Evolutionary conservation across 305 asterid genomes (phyloP).

Genomic region (Fraxinus xanthoxyloides): DNA sequence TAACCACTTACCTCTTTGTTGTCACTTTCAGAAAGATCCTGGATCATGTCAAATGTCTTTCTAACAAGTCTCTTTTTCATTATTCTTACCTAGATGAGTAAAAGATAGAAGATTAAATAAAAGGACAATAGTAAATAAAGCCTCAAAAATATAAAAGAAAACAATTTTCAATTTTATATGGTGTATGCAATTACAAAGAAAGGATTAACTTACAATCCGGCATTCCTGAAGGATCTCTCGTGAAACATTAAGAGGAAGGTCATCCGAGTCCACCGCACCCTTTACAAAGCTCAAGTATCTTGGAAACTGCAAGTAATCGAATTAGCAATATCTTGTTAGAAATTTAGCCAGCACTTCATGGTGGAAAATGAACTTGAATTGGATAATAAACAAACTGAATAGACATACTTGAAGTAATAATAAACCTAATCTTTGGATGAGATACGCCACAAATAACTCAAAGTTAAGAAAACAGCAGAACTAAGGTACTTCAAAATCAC

Average conservation of each 20-base stretch:
- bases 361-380: not conserved
- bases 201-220: slow-evolving; percentile 66
- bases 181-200: not conserved
- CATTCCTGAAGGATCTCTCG: slow-evolving; percentile 98
- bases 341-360: not conserved
- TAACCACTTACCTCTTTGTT: slow-evolving; percentile 64
- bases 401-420: not conserved
- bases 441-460: not conserved
- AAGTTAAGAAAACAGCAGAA: not conserved
- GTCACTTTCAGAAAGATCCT: slow-evolving; percentile 89
- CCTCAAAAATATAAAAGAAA: not conserved
- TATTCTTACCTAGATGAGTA: slow-evolving; percentile 70
- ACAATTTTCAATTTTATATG: not conserved
- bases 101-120: not conserved
- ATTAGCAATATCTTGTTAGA: slow-evolving; percentile 5
- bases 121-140: not conserved
- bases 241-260: slow-evolving; percentile 95
- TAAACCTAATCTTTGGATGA: not conserved
- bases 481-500: not conserved
- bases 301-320: slow-evolving; percentile 65
- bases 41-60: slow-evolving; percentile 98
- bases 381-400: not conserved
- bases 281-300: slow-evolving; percentile 97
- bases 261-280: slow-evolving; percentile 96
- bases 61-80: slow-evolving; percentile 96